Percentiles rank a stretch among this genome's conserved stretches.
These are phyloP conservation scores for Penicillium sp. DNA, from an alignment of 2,329 filamentous ascomycete genomes.

Conservation along the genomic window DNA sequence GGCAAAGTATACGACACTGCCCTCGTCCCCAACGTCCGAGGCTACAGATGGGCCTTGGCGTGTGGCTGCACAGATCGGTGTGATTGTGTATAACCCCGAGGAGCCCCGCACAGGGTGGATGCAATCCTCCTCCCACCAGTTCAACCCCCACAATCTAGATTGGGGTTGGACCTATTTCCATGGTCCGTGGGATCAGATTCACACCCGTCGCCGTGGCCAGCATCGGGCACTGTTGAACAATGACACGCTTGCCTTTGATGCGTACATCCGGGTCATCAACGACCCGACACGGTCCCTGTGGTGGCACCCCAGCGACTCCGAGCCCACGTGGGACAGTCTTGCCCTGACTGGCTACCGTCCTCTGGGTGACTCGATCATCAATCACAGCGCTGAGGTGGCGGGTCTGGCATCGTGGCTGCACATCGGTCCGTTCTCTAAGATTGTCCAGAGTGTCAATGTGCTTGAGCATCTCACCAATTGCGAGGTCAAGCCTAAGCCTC, in stretches of 20 bases:
- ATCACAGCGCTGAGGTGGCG: conserved; percentile 55
- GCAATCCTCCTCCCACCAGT: conserved; percentile 62
- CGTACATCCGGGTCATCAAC: conserved; percentile 63
- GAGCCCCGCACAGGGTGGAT: conserved; percentile 63
- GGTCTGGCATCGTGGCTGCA: conserved; percentile 63
- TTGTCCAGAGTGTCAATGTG: conserved; percentile 56
- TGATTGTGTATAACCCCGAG: conserved; percentile 65
- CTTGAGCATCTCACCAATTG: conserved; percentile 53
- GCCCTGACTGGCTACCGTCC: conserved; percentile 61
- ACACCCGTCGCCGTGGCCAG: conserved; percentile 59
- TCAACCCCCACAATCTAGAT: conserved; percentile 61
- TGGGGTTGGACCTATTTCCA: conserved; percentile 68
- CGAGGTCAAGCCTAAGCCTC: conserved; percentile 53
- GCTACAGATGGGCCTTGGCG: conserved; percentile 43
- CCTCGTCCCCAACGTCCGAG: conserved; percentile 11
- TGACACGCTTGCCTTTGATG: conserved; percentile 65
- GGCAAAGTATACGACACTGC: conserved; percentile 26
- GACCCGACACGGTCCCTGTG: conserved; percentile 64
- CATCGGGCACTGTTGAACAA: conserved; percentile 62
- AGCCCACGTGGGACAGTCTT: conserved; percentile 60
- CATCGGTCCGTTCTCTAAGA: conserved; percentile 61
- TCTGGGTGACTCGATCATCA: conserved; percentile 50
- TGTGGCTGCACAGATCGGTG: conserved; percentile 62
- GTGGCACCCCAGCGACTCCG: conserved; percentile 60
- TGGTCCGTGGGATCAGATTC: conserved; percentile 61